A percentile compares a stretch with the other conserved stretches of the same genome.
phyloP scores from a whole-genome alignment of 1,139 yeast species.

The Pichia inconspicua region DNA sequence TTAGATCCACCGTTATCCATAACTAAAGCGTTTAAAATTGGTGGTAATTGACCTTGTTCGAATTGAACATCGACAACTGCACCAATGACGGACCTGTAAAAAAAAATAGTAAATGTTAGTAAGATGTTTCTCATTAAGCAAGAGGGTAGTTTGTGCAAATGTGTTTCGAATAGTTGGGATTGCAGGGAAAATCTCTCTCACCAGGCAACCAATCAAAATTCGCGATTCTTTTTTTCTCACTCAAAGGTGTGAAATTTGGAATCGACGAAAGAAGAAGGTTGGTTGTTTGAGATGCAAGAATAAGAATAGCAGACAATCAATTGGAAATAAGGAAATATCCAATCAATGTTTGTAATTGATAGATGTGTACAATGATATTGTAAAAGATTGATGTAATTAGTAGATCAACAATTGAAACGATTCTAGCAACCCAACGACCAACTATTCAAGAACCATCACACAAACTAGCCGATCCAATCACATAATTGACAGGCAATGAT shows the following conservation, averaged over 20 bases:
- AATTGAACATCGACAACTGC: conserved; percentile 99
- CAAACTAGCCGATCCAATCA: no score
- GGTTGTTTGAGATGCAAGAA: neutral
- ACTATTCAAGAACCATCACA: no score
- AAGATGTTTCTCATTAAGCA: neutral
- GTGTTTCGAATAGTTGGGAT: neutral
- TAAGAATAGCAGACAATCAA: neutral
- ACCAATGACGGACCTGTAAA: conserved; percentile 90
- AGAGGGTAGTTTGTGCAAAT: neutral
- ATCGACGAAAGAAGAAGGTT: no score
- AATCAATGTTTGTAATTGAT: no score
- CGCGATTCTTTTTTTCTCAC: neutral
- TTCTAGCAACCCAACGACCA: neutral
- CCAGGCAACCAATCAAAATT: neutral
- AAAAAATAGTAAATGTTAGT: conserved; percentile 9
- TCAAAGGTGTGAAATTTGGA: neutral
- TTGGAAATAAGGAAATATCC: no score
- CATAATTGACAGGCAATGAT: no score
- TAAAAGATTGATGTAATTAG: no score
- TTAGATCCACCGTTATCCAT: conserved; percentile 62
- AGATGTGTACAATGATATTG: no score
- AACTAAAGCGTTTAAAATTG: conserved; percentile 93
- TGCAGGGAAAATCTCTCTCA: neutral
- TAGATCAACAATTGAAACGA: neutral
- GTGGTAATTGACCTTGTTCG: conserved; percentile 95